Base-by-base conservation (phyloP, 176 grass and related monocot species). In the Raddia guianensis region DNA sequence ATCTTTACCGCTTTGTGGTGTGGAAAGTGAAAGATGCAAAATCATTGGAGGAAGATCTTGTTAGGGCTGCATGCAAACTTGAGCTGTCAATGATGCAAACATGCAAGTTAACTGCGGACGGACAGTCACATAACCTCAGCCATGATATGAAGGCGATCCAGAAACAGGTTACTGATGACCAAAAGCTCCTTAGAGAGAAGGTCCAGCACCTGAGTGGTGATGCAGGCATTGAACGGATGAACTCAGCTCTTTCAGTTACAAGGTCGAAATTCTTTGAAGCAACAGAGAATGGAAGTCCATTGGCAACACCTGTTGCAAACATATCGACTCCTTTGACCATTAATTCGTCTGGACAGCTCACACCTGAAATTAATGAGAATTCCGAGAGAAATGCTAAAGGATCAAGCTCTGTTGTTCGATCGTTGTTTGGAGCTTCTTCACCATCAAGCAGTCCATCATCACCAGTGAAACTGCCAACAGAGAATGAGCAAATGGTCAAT, bases 51-150 rank as follows among this genome's bases (percentile, higher is more conserved):
- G 90, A 93, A 51, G 96, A 95, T 91, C 96, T 99, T 70, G 89
- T 99, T 20, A 95, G 90, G 70, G 92, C 88, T 73, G 96, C 96
- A 62, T 99, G 96, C 85, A 90, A 95, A 65, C 77, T 99, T 70
- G 93, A 99, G 80, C 58, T 99, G 13, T 99, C 96, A 77, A 99
- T 95, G 96, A 99, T 99, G 92, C 96, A 95, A 80, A 99, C 90
- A 74, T 95, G 92, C 76, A 99, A 90, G 73, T 34, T 95, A 71
- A 91, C 75, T 76, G 74, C 57, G 0, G 63, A 86, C 18, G 84
- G 92, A 8, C 82, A 91, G 64, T 89, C 79, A 66, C 50, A 77
- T 48, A 73, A 90, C 55, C 92, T 91, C 79, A 93, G 80, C 52
- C 93, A 99, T 88, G 96, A 99, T 83, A 95, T 91, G 92, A 91